Evolutionary conservation across 2,329 filamentous ascomycete genomes (phyloP).

Genomic region (Capronia epimyces): DNA sequence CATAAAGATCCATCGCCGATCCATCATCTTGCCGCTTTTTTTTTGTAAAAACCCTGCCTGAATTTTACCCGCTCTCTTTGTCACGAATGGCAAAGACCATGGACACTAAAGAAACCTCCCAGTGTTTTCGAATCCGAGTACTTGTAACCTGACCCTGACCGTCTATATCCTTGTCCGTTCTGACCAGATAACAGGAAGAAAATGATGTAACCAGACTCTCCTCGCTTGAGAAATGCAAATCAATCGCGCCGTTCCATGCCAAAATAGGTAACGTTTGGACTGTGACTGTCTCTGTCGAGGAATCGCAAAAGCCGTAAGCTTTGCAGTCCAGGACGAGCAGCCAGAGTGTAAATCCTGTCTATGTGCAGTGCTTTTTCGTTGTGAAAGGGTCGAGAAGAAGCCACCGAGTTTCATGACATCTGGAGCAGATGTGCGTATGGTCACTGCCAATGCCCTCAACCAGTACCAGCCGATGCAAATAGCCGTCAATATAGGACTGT

Average conservation of each 20-base stretch:
- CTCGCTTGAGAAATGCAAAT: slow-evolving; percentile 11
- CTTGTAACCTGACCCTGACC: neutral
- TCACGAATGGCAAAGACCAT: neutral
- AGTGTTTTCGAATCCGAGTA: neutral
- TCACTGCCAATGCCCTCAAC: neutral
- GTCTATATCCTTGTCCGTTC: neutral
- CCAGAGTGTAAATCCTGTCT: neutral
- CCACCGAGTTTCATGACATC: neutral
- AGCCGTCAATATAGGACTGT: too few relatives aligned
- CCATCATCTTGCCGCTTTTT: neutral
- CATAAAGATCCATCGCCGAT: neutral
- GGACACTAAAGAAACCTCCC: neutral
- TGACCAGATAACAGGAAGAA: neutral
- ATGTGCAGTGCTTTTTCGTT: slow-evolving; percentile 13
- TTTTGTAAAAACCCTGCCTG: neutral
- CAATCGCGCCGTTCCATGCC: slow-evolving; percentile 16
- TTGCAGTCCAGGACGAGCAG: neutral
- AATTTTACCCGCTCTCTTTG: neutral
- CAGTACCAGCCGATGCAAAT: too few relatives aligned
- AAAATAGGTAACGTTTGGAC: neutral
- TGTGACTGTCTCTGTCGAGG: neutral
- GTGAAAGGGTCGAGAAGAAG: neutral
- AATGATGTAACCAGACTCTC: neutral
- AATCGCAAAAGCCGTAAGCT: neutral
- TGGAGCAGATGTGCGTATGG: neutral